Base-by-base conservation (phyloP, 805 yeast species). In the Kodamaea laetipori region DNA sequence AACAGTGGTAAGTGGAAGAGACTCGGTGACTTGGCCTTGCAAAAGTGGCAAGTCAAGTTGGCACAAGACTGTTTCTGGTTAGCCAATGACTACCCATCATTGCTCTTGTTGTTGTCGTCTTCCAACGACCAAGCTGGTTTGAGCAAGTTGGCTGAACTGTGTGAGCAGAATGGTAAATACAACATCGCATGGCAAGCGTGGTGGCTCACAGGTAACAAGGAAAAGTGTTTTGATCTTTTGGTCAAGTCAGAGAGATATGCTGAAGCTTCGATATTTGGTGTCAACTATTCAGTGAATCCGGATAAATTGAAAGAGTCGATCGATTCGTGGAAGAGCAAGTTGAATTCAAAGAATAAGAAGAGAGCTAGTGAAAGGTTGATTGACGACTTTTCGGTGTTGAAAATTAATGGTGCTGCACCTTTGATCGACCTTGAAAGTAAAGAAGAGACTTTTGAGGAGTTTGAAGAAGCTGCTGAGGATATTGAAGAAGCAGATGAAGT, bases 131-230 rank as follows among this genome's bases (percentile, higher is more conserved):
- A 71, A 53, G 67, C 64, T 7, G 84, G 80, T 30, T 76, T 94
- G 49, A 61, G 68, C 15, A 68, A 71, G 43, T 74, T 92, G 28
- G 96, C 94, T 4, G 71, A 73, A 43, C 66, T 69, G 37, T 90
- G 96, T 38, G 81, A 77, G 53, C 68, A 62, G n/a, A 75, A 71
- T 35, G 97, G 97, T 38, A 84, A 84, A 61, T 87, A 81, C 66
- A 94, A 94, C 63, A 72, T 90, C 45, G 96, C 98, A 18, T 94
- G 90, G 73, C 89, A 87, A 60, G 85, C 96, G 9, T 81, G 82
- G 63, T 94, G 98, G 98, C 71, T 82, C 43, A 78, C 84, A 24
- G 92, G 95, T 30, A 86, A 89, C 58, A 71, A 80, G 28, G 66
- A 69, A 12, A 71, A 74, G 32, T 85, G 90, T 52, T 73, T 82